These are phyloP conservation scores for Volvox africanus DNA, from an alignment of 139 green algal species.

Conservation along the genomic window DNA sequence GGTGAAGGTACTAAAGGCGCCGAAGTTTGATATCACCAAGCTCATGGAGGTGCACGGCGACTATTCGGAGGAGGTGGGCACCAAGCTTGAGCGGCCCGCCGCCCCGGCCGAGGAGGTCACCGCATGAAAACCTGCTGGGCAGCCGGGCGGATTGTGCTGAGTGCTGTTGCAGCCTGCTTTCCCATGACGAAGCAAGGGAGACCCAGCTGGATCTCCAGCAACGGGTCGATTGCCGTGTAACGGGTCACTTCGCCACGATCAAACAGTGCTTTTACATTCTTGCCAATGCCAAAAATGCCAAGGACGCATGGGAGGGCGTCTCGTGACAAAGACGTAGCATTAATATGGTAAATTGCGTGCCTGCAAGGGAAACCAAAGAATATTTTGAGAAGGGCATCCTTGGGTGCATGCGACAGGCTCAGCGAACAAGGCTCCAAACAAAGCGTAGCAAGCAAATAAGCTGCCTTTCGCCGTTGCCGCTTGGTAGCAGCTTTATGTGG, in stretches of 20 bases:
- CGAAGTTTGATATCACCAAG: constrained; percentile 98
- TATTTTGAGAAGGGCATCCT: too few relatives aligned
- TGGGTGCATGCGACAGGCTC: too few relatives aligned
- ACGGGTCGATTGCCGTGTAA: constrained; percentile 32
- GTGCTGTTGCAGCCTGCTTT: neutral
- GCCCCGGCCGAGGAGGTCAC: constrained; percentile 20
- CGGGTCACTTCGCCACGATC: constrained; percentile 6
- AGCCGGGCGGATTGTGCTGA: neutral
- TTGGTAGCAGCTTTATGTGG: too few relatives aligned
- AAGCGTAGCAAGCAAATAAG: too few relatives aligned
- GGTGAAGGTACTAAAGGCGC: constrained; percentile 98
- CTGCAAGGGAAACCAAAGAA: too few relatives aligned
- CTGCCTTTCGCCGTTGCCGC: too few relatives aligned
- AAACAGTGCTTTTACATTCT: too few relatives aligned
- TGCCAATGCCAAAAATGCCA: too few relatives aligned
- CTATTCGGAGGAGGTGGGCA: constrained; percentile 81
- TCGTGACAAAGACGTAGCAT: too few relatives aligned
- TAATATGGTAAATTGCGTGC: too few relatives aligned
- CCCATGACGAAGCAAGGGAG: neutral
- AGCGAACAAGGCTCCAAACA: too few relatives aligned
- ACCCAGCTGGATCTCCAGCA: neutral
- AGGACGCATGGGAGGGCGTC: too few relatives aligned
- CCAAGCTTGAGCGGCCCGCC: constrained; percentile 69
- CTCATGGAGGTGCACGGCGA: constrained; percentile 99
- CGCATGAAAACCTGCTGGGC: neutral